Base-by-base conservation (phyloP, 345 rosid genomes). In the Eucalyptus tenuipes region DNA sequence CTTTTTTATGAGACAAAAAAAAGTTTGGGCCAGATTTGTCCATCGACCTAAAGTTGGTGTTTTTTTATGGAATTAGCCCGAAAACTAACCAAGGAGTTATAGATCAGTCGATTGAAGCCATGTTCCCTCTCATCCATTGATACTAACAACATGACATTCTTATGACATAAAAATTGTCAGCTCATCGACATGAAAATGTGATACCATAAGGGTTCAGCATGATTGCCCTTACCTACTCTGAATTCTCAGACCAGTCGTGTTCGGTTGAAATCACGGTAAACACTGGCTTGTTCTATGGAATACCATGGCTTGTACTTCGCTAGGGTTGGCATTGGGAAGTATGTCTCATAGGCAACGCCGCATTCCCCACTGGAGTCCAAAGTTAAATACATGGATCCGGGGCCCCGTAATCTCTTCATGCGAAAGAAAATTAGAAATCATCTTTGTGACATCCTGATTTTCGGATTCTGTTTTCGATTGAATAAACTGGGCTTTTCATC, bases 321-420 rank as follows among this genome's bases (percentile, higher is more conserved):
- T 15, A 90, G 87, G 3, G 94, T 90, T 88, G 97, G 97, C 97
- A 95, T 95, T 13, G 91, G 96, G 88, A 95, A 95, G 47, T 93
- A 95, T 24, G 95, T 92, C 92, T 94, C 96, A 37, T 94, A 94
- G 7, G 97, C 92, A 71, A 94, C 91, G 47, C 95, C 95, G 79
- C 97, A 94, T 92, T 95, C 97, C 37, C 96, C 97, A 1, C 97
- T 95, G 0, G 97, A 95, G 90, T 94, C 96, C 1, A 93, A 93
- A 20, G 90, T 85, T 40, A 2, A 4, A 82, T 94, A 95, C 42
- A 66, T 71, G 14, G 92, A 91, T 50, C 96, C 48, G 12, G 87
- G 16, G 13, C 79, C 40, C 29, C 18, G 80, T 95, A 95, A 91
- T 95, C 96, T 90, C 96, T 94, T 91, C 27, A 48, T 44, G 52